Percentiles rank a stretch among this genome's conserved stretches.
These are phyloP conservation scores for Trichoderma koningiopsis DNA, from an alignment of 2,329 filamentous ascomycete genomes.

Conservation along the genomic window DNA sequence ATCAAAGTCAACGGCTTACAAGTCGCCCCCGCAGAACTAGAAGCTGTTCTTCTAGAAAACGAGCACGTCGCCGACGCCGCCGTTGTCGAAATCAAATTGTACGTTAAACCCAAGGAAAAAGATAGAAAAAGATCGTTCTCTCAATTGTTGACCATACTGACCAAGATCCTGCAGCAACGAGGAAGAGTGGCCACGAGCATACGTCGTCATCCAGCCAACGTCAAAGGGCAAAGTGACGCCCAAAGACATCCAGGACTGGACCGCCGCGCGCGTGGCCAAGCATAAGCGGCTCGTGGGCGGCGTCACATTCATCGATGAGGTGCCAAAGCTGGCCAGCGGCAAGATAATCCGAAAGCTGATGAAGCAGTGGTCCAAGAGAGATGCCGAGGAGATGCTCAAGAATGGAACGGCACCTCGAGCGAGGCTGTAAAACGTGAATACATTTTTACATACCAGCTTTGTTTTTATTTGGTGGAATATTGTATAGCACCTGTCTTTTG, in stretches of 20 bases:
- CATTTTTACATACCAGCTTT: not conserved
- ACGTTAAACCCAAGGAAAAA: slow-evolving; percentile 26
- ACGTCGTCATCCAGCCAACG: slow-evolving; percentile 52
- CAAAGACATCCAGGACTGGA: slow-evolving; percentile 53
- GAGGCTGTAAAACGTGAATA: slow-evolving; percentile 1
- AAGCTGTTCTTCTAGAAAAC: slow-evolving; percentile 54
- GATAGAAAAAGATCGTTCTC: not conserved
- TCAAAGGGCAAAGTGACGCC: slow-evolving; percentile 49
- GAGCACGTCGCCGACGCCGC: slow-evolving; percentile 57
- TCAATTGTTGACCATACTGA: not conserved
- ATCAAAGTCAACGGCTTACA: slow-evolving; percentile 63
- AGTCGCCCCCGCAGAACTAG: slow-evolving; percentile 61
- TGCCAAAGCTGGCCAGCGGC: slow-evolving; percentile 59
- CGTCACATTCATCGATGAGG: slow-evolving; percentile 56
- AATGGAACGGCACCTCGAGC: slow-evolving; percentile 11
- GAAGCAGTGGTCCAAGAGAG: slow-evolving; percentile 59
- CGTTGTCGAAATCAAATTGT: slow-evolving; percentile 55
- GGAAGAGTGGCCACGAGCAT: slow-evolving; percentile 56
- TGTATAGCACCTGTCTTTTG: not conserved
- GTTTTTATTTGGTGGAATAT: not conserved
- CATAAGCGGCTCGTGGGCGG: slow-evolving; percentile 56
- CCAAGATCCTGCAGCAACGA: slow-evolving; percentile 38
- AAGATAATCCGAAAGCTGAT: slow-evolving; percentile 61
- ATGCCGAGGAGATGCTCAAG: slow-evolving; percentile 42
- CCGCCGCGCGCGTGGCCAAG: slow-evolving; percentile 51